Percentiles rank a stretch among this genome's conserved stretches.
Evolutionary conservation across 2,329 filamentous ascomycete species (phyloP).

Genomic region (Aureobasidium sp.): DNA sequence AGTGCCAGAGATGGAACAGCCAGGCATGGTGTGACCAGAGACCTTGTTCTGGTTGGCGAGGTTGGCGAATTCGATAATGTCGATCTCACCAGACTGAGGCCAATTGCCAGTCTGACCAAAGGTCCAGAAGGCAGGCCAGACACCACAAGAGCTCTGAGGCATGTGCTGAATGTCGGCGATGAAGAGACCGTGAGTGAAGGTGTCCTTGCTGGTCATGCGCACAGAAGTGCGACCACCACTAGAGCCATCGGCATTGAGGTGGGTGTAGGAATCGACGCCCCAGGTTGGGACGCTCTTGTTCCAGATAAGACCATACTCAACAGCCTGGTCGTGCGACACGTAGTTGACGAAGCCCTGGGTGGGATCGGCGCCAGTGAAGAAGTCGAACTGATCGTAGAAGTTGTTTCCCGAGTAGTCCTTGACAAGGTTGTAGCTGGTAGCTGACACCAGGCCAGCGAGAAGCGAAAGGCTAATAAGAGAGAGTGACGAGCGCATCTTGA

Average conservation of each 20-base stretch:
- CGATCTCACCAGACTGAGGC: constrained; percentile 37
- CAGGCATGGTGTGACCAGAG: constrained; percentile 18
- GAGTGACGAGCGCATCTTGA: constrained; percentile 12
- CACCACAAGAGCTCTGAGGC: constrained; percentile 39
- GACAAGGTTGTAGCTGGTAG: constrained; percentile 26
- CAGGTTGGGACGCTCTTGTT: constrained; percentile 9
- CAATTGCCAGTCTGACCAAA: constrained; percentile 22
- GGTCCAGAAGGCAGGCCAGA: constrained; percentile 39
- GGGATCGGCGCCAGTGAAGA: constrained; percentile 52
- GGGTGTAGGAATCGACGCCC: constrained; percentile 15
- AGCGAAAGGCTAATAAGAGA: constrained; percentile 5
- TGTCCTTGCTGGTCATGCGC: constrained; percentile 36
- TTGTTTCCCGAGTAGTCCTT: constrained; percentile 38
- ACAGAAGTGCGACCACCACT: constrained; percentile 32
- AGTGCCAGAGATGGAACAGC: constrained; percentile 29
- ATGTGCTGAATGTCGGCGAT: constrained; percentile 43
- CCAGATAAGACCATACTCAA: constrained; percentile 18
- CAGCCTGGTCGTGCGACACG: constrained; percentile 48
- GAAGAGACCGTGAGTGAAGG: constrained; percentile 39
- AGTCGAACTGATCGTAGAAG: constrained; percentile 46
- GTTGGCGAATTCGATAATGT: constrained; percentile 40
- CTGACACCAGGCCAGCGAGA: constrained; percentile 9
- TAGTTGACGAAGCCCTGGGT: constrained; percentile 71
- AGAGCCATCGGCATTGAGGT: constrained; percentile 1
- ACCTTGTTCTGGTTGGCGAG: constrained; percentile 31